phyloP scores from a whole-genome alignment of 768 basidiomycete genomes.

The Kwoniella shandongensis region DNA sequence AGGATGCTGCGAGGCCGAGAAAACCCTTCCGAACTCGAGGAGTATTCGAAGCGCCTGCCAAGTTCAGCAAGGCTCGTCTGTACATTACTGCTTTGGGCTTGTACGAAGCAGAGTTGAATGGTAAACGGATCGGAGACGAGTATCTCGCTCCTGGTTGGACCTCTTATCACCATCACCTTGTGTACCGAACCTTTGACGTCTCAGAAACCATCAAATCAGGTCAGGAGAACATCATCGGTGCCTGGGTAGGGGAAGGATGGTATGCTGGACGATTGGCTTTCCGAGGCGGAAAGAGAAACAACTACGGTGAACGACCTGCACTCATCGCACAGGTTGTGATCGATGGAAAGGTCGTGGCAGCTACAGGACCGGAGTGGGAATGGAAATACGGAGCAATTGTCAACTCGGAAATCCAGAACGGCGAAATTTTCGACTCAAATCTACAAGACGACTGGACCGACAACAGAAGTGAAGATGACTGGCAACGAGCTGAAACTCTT shows the following conservation, averaged over 20 bases:
- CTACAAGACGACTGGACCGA: constrained; percentile 8
- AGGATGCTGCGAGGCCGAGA: constrained; percentile 3
- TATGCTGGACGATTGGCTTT: constrained; percentile 20
- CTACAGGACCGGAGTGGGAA: constrained; percentile 19
- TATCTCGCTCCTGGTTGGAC: constrained; percentile 33
- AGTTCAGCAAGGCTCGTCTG: constrained; percentile 19
- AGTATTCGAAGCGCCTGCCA: constrained; percentile 12
- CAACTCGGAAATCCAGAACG: constrained; percentile 32
- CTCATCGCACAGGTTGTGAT: constrained; percentile 37
- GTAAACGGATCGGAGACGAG: constrained; percentile 22
- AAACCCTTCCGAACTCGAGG: constrained; percentile 19
- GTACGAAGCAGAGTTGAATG: constrained; percentile 33
- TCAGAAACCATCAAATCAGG: constrained; percentile 1
- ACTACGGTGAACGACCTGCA: constrained; percentile 30
- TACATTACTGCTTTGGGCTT: constrained; percentile 32
- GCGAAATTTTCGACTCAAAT: constrained; percentile 30
- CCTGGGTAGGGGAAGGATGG: constrained; percentile 30
- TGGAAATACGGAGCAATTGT: constrained; percentile 17
- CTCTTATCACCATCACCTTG: constrained; percentile 24
- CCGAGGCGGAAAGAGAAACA: constrained; percentile 15
- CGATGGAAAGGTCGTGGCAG: constrained; percentile 20
- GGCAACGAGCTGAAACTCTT: constrained; percentile 4
- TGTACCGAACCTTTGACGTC: constrained; percentile 30
- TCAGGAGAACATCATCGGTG: constrained; percentile 2
- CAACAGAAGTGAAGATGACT: not conserved